phyloP scores from a whole-genome alignment of 257 asterid genomes.

The Solanum boliviense region DNA sequence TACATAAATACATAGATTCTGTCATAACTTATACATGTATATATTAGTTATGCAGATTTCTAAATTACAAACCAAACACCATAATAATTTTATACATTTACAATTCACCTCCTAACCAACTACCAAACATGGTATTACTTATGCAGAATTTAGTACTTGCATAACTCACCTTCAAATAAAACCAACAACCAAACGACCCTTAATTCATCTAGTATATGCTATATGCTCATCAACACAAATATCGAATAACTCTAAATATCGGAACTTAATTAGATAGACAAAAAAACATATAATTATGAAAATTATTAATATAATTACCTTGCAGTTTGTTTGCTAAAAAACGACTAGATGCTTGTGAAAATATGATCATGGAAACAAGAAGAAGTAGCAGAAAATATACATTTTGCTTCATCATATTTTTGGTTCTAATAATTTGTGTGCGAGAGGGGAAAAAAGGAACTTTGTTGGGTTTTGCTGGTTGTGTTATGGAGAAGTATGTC shows the following conservation, averaged over 20 bases:
- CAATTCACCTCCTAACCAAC: neutral
- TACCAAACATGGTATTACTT: neutral
- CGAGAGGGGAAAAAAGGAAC: neutral
- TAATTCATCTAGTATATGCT: neutral
- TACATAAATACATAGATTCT: too few relatives aligned
- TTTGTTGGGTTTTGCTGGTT: neutral
- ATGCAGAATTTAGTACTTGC: fast-evolving
- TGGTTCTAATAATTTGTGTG: neutral
- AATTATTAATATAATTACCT: neutral
- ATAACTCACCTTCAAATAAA: neutral
- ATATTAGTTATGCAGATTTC: neutral
- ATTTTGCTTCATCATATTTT: neutral
- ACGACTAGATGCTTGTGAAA: neutral
- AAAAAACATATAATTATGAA: neutral
- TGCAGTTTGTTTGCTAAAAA: neutral
- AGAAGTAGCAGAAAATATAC: neutral
- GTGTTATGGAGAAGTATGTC: neutral
- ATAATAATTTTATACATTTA: neutral
- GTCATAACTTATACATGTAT: too few relatives aligned
- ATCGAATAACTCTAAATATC: neutral
- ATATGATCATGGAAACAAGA: neutral
- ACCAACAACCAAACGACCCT: neutral
- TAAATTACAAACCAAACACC: neutral
- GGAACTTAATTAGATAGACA: neutral
- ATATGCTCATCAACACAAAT: neutral